Conservation (phyloP, 495 filamentous ascomycete genomes). For the Haplographium delicatum region DNA sequence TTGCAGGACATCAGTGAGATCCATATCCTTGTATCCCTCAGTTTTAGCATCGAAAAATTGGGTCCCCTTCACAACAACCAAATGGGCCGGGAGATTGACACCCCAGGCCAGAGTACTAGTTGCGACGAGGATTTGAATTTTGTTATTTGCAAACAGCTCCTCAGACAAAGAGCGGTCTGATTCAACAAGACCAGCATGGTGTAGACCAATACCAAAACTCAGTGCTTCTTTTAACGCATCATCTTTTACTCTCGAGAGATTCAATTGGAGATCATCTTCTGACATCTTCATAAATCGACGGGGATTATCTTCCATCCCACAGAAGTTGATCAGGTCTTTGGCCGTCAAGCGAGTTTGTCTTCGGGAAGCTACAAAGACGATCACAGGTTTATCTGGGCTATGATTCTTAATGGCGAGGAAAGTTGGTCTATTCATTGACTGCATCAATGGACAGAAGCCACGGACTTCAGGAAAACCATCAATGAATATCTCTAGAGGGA, state of each 20-base stretch:
- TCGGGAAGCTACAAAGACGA: slow-evolving; percentile 96
- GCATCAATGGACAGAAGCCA: slow-evolving; percentile 97
- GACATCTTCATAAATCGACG: slow-evolving; percentile 88
- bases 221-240: slow-evolving; percentile 85
- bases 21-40: slow-evolving; percentile 98
- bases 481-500: slow-evolving; percentile 92
- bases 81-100: slow-evolving; percentile 94
- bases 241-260: slow-evolving; percentile 83
- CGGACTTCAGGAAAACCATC: slow-evolving; percentile 94
- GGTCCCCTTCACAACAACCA: slow-evolving; percentile 97
- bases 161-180: slow-evolving; percentile 86
- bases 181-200: slow-evolving; percentile 96
- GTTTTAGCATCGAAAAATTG: slow-evolving; percentile 98
- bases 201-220: slow-evolving; percentile 92
- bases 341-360: slow-evolving; percentile 92
- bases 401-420: slow-evolving; percentile 96
- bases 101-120: slow-evolving; percentile 97
- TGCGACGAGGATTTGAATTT: slow-evolving; percentile 95
- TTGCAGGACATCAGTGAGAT: slow-evolving; percentile 95
- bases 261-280: slow-evolving; percentile 84
- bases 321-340: slow-evolving; percentile 92
- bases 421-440: slow-evolving; percentile 96
- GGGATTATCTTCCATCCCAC: slow-evolving; percentile 97
- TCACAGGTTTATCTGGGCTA: slow-evolving; percentile 92
- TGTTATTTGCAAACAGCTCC: slow-evolving; percentile 94